Conservation (phyloP, 495 filamentous ascomycete species). For the Aspergillus panamensis region DNA sequence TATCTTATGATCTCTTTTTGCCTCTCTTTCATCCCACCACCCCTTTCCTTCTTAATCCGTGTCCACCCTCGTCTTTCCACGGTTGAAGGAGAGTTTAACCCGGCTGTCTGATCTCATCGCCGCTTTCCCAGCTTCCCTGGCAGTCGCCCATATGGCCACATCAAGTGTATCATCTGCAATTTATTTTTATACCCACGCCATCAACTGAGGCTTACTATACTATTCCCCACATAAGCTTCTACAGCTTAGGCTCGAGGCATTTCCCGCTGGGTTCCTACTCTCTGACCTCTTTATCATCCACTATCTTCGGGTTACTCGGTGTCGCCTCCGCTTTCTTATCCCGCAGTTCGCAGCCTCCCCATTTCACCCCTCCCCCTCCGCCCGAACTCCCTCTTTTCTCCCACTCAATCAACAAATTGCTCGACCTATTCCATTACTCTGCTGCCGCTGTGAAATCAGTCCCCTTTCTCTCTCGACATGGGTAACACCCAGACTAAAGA, state of each 20-base stretch:
- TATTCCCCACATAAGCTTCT: slow-evolving; percentile 4
- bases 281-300: slow-evolving; percentile 11
- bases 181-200: slow-evolving; percentile 10
- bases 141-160: slow-evolving; percentile 30
- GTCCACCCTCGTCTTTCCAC: slow-evolving; percentile 14
- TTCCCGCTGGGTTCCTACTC: slow-evolving; percentile 1
- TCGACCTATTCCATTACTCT: not conserved
- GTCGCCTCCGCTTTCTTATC: slow-evolving; percentile 23
- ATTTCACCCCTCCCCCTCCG: slow-evolving; percentile 3
- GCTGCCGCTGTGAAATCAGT: slow-evolving; percentile 5
- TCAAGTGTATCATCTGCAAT: slow-evolving; percentile 12
- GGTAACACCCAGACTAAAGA: slow-evolving; percentile 62
- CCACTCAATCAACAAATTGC: slow-evolving; percentile 7
- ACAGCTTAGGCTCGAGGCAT: slow-evolving; percentile 1
- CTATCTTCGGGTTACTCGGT: slow-evolving; percentile 15
- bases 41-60: slow-evolving; percentile 4
- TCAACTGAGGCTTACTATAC: slow-evolving; percentile 15
- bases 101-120: slow-evolving; percentile 28
- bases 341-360: slow-evolving; percentile 17
- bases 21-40: slow-evolving; percentile 5
- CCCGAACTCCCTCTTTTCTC: slow-evolving; percentile 1
- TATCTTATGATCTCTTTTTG: slow-evolving; percentile 3
- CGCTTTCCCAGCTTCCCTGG: slow-evolving; percentile 16
- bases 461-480: slow-evolving; percentile 35
- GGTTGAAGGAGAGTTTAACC: slow-evolving; percentile 18